Conservation (phyloP, 768 basidiomycete species). For the Dacryopinax spathularia region DNA sequence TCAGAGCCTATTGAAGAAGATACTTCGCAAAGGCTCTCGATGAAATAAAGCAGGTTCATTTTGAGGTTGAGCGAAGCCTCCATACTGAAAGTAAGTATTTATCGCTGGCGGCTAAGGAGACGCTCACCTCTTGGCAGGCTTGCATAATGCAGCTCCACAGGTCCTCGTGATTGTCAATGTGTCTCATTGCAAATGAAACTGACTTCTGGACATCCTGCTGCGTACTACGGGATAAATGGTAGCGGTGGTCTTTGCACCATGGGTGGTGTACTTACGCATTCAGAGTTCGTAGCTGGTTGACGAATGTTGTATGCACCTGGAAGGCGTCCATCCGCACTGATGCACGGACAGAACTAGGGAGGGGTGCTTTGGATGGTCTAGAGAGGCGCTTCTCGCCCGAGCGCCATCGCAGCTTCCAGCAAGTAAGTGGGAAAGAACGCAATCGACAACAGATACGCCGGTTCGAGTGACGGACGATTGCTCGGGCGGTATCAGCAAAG, state of each 20-base stretch:
- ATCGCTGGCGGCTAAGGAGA: not conserved
- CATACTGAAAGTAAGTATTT: not conserved
- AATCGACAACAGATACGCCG: too few species aligned
- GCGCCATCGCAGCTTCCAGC: too few species aligned
- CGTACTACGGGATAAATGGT: not conserved
- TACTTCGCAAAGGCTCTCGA: slow-evolving; percentile 75
- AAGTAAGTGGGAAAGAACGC: too few species aligned
- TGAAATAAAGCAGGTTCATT: slow-evolving; percentile 86
- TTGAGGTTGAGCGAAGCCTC: slow-evolving; percentile 77
- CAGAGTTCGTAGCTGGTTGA: not conserved
- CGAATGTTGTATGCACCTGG: not conserved
- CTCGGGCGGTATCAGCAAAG: too few species aligned
- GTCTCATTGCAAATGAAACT: not conserved
- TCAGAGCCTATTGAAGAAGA: slow-evolving; percentile 37
- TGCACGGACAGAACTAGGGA: too few species aligned
- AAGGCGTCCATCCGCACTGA: not conserved
- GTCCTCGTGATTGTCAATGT: slow-evolving; percentile 38
- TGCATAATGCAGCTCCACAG: slow-evolving; percentile 88
- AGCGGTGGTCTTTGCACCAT: not conserved
- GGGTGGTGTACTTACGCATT: not conserved
- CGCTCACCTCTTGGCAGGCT: slow-evolving; percentile 68
- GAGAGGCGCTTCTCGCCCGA: too few species aligned
- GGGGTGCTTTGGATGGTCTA: too few species aligned
- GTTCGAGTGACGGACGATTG: too few species aligned
- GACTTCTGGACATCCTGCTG: slow-evolving; percentile 1